These are phyloP conservation scores for Digitaria exilis DNA, from an alignment of 202 grass and related monocot genomes.

Conservation along the genomic window DNA sequence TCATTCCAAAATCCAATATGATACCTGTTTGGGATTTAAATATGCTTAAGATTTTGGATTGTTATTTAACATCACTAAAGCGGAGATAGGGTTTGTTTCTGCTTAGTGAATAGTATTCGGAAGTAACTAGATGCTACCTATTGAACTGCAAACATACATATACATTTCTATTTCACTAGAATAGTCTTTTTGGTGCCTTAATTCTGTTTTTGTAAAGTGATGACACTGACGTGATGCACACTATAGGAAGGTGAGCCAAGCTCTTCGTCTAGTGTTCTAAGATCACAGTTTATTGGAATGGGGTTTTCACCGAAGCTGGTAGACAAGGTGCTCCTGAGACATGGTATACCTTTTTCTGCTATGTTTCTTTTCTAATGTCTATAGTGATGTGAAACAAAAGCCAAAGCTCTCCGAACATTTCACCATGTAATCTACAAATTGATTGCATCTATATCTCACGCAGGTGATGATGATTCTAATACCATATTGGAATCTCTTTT, in stretches of 20 bases:
- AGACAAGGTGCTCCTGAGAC: slow-evolving; percentile 70
- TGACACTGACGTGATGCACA: slow-evolving; percentile 19
- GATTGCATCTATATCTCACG: slow-evolving; percentile 35
- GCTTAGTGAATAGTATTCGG: slow-evolving; percentile 4
- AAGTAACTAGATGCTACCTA: slow-evolving; percentile 21
- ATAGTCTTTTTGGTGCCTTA: slow-evolving; percentile 1
- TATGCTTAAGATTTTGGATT: slow-evolving; percentile 12
- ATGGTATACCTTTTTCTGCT: slow-evolving; percentile 58
- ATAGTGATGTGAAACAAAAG: slow-evolving; percentile 18
- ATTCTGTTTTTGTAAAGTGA: slow-evolving; percentile 18
- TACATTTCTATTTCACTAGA: background rate
- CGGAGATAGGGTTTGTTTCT: background rate
- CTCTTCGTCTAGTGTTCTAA: slow-evolving; percentile 61
- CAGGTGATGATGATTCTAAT: slow-evolving; percentile 71
- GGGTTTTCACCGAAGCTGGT: slow-evolving; percentile 71
- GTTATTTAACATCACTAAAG: slow-evolving; percentile 10
- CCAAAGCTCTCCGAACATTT: slow-evolving; percentile 4
- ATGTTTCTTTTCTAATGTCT: background rate
- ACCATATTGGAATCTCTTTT: slow-evolving; percentile 71
- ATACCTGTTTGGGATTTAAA: background rate
- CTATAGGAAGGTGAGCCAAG: slow-evolving; percentile 59
- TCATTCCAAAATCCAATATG: background rate
- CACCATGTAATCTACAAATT: slow-evolving; percentile 1
- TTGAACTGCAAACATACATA: slow-evolving; percentile 24
- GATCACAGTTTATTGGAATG: slow-evolving; percentile 78